Evolutionary conservation across 306 rosid species (phyloP), one percentile per base, ranked within the genome.

Genomic region (Inga oerstediana): DNA sequence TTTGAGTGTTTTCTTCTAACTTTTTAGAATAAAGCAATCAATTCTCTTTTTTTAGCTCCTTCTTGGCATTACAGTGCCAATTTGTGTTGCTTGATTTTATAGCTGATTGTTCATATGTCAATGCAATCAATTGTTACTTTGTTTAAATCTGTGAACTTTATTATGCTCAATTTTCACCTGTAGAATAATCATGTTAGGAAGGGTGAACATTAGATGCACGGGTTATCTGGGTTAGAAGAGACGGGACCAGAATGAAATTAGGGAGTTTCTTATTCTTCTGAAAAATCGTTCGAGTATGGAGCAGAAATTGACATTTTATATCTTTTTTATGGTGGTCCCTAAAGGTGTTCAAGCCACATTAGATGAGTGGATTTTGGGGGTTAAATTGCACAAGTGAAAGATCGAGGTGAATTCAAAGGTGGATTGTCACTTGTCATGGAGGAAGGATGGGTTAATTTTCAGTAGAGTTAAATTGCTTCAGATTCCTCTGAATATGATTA

Each of bases 311-410:
- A 22, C 78, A n/a, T 13, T 73, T 65, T 45, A 3, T 67, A 45
- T 48, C 58, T 39, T 70, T 49, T 44, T 35, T 48, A n/a, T 12
- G 35, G 43, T 8, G 43, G 56, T 44, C 20, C 49, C 56, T 43
- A 10, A 43, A 13, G 39, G 46, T 16, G 14, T 77, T 32, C 34
- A 24, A 65, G 76, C 27, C 84, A 56, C 27, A 2, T 48, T 73
- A 75, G 66, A 77, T 61, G 82, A 34, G 49, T 41, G 72, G 68
- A 46, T 34, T 54, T 67, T 59, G 20, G 22, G 72, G 74, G 64
- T 45, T 75, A 49, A 68, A 22, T 56, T 62, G 58, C 54, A 49
- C 19, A 11, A n/a, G 30, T 22, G 43, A 80, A 62, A 52, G 70
- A 41, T 74, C 10, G 51, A 37, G 43, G 58, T 70, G n/a, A 54